Evolutionary conservation across 768 basidiomycete species (phyloP).

Genomic region (Podaxis sp.): DNA sequence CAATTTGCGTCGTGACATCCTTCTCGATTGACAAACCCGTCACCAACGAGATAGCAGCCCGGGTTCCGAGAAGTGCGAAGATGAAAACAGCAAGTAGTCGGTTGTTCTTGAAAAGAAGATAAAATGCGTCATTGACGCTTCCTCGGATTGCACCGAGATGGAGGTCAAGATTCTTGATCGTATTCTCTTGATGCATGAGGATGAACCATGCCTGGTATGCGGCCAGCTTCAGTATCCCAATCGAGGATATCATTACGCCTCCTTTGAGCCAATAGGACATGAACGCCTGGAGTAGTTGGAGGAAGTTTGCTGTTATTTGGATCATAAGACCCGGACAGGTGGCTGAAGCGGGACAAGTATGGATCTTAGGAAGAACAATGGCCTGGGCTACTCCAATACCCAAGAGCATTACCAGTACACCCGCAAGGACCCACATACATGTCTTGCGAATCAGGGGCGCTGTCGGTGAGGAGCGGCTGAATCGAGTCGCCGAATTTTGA

Average conservation of each 20-base stretch:
- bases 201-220: slow-evolving; percentile 21
- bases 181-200: slow-evolving; percentile 20
- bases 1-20: neutral
- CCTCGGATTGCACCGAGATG: slow-evolving; percentile 19
- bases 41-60: slow-evolving; percentile 14
- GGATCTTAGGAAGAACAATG: slow-evolving; percentile 14
- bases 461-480: neutral
- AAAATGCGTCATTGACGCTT: slow-evolving; percentile 14
- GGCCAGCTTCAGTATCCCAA: slow-evolving; percentile 17
- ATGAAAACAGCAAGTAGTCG: slow-evolving; percentile 16
- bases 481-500: neutral
- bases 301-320: slow-evolving; percentile 17
- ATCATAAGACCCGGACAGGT: slow-evolving; percentile 16
- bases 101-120: slow-evolving; percentile 15
- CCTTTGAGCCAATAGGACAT: slow-evolving; percentile 21
- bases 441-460: neutral
- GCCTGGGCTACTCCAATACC: slow-evolving; percentile 17
- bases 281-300: slow-evolving; percentile 17
- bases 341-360: slow-evolving; percentile 15
- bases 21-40: slow-evolving; percentile 17
- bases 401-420: slow-evolving; percentile 16
- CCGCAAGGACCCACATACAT: slow-evolving; percentile 9
- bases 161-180: slow-evolving; percentile 19
- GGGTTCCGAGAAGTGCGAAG: slow-evolving; percentile 14
- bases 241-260: slow-evolving; percentile 14